Evolutionary conservation across 2,329 filamentous ascomycete species (phyloP), one percentile per base, ranked within the genome.

Genomic region (Paecilomyces niveus): DNA sequence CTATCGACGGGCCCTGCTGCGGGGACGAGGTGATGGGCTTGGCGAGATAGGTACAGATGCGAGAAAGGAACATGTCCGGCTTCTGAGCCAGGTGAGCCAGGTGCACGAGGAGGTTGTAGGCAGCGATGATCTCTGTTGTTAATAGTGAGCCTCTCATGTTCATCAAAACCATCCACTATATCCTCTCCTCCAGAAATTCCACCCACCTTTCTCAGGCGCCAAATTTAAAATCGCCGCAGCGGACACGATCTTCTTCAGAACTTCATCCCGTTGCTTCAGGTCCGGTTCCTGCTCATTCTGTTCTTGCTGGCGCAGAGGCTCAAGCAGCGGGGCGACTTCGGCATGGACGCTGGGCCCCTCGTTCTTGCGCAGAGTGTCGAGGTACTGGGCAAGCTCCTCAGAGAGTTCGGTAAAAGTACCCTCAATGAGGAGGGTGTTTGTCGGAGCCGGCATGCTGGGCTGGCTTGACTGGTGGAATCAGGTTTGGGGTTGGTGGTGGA

Each of bases 81-180:
- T 92, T 90, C 68, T 89, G 85, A 60, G 92, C 90, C 78, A 96
- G 90, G 69, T 91, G 83, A 66, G 96, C 86, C 61, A 99, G 87
- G 81, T 97, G 90, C 72, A 97, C 88, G 74, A 99, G 88, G 67
- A 97, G 88, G 80, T 99, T 97, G 80, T 97, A 97, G 61, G 93
- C 91, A 60, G 93, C 89, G 61, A 91, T 92, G 75, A 97, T 94
- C 77, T 97, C 93, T 87, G 70, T 64, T 60, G 56, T 56, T 56
- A 35, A 57, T 59, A 24, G 54, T 57, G 58, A 49, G 51, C 56
- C 8, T 35, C 31, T 62, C 22, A 29, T 29, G 3, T 52, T 22
- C 22, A 22, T 52, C 18, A 57, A 35, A 55, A 53, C 54, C 54
- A 55, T 54, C 55, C 57, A 54, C 59, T 52, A 58, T 55, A 32